Base-by-base conservation (phyloP, 768 basidiomycete genomes). In the Boletellus ananas region DNA sequence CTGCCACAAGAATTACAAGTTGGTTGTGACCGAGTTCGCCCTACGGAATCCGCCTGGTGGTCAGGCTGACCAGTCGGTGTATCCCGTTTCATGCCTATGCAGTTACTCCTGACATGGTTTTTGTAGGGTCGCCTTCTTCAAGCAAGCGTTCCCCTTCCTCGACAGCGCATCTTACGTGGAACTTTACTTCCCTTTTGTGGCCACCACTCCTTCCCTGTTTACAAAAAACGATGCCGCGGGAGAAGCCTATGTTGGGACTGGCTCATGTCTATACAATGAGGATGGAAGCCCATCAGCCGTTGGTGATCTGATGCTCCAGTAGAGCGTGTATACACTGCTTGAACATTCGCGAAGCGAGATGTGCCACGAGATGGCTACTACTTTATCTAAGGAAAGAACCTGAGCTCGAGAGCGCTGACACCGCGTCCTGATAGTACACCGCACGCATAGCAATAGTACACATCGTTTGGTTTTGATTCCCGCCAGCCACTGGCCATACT, bases 181-280 rank as follows among this genome's bases (percentile, higher is more conserved):
- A 13, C 60, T 72, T 39, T 71, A 71, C 51, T 71, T 72, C 59
- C 70, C 70, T 34, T 71, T 71, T 54, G 27, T 72, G 20, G 70
- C 71, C 2, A 66, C 61, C 5, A 52, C 68, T n/a, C 60, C 71
- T 1, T 34, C 53, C 13, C 38, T 71, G n/a, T 54, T 67, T 17
- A 2, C 47, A 9, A 33, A 27, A 11, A 44, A 72, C 36, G 58
- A 66, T 20, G 14, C 56, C 3, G 1, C 13, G 1, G 70, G 50
- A 3, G 50, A 16, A 13, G 0, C 34, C 10, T 49, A 27, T 9
- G 58, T 57, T 8, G 70, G 68, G 14, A 67, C 64, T 1, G 62
- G 68, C 18, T 67, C 61, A 1, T 65, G 69, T 49, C 50, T 72
- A n/a, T 72, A 58, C 50, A 66, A 65, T 41, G 41, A 72, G 38